Evolutionary conservation across 164 flowering plant species (phyloP).

Genomic region (Nymphaea colorata): DNA sequence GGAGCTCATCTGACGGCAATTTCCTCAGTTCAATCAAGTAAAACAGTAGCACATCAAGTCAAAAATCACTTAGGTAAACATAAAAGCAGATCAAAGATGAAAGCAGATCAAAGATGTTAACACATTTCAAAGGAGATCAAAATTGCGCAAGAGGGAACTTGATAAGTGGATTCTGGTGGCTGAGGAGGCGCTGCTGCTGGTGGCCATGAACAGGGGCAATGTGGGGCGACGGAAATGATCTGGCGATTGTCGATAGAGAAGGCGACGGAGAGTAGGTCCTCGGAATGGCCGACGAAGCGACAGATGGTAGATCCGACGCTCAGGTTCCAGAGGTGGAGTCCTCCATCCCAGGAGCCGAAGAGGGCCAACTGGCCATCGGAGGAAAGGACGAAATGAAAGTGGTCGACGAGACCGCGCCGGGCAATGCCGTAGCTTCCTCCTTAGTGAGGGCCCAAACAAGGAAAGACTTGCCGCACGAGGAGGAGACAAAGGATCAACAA

Average conservation of each 20-base stretch:
- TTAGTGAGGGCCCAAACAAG: conserved; percentile 68
- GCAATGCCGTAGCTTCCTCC: conserved; percentile 66
- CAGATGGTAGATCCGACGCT: conserved; percentile 16
- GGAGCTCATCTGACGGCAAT: too few relatives aligned
- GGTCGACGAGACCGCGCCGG: conserved; percentile 76
- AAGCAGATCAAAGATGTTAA: too few relatives aligned
- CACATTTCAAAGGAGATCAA: too few relatives aligned
- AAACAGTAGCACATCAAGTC: too few relatives aligned
- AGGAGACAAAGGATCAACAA: too few relatives aligned
- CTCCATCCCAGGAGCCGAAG: conserved; percentile 86
- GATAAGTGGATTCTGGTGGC: too few relatives aligned
- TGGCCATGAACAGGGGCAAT: too few relatives aligned
- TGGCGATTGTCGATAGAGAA: conserved; percentile 10
- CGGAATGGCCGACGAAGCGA: conserved; percentile 54
- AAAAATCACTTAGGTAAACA: too few relatives aligned
- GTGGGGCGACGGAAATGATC: conserved; percentile 19
- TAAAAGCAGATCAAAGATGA: too few relatives aligned
- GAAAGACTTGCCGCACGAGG: conserved; percentile 77
- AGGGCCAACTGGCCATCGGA: conserved; percentile 90
- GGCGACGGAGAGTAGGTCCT: conserved; percentile 38
- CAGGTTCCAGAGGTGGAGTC: conserved; percentile 87
- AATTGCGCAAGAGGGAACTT: too few relatives aligned
- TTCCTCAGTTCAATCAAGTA: too few relatives aligned
- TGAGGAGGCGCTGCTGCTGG: too few relatives aligned
- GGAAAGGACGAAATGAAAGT: conserved; percentile 86